These are phyloP conservation scores for Castanopsis chinensis DNA, from an alignment of 306 rosid species.

Conservation along the genomic window DNA sequence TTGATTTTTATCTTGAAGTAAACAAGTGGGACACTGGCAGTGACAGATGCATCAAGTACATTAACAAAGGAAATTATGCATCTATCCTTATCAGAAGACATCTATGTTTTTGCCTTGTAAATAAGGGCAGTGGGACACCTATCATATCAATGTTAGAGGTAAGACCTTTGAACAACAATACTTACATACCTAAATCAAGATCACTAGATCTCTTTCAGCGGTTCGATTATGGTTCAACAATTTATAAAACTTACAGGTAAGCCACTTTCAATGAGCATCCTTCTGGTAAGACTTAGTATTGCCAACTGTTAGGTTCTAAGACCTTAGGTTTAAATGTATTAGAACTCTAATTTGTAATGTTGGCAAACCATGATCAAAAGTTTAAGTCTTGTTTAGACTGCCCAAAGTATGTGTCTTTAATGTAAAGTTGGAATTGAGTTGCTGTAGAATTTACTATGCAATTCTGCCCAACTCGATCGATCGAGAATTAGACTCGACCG, in stretches of 20 bases:
- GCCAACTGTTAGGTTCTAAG: no score
- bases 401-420: no score
- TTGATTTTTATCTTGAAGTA: slow-evolving; percentile 4
- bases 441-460: no score
- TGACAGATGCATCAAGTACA: neutral
- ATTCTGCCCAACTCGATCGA: no score
- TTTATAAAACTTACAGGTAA: slow-evolving; percentile 32
- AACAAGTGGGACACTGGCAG: slow-evolving; percentile 21
- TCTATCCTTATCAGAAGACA: slow-evolving; percentile 26
- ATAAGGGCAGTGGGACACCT: slow-evolving; percentile 41
- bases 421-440: no score
- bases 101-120: slow-evolving; percentile 38
- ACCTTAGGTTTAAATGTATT: no score
- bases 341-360: no score
- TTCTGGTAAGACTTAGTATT: no score
- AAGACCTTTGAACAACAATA: slow-evolving; percentile 31
- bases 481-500: no score
- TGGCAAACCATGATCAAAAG: no score
- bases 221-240: slow-evolving; percentile 32
- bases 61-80: slow-evolving; percentile 31
- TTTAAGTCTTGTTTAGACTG: no score
- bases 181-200: slow-evolving; percentile 13
- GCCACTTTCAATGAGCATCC: neutral
- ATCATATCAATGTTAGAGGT: slow-evolving; percentile 56
- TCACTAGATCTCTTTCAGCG: slow-evolving; percentile 21